Evolutionary conservation across 2,329 filamentous ascomycete species (phyloP).

Genomic region (Penicillium sp.): DNA sequence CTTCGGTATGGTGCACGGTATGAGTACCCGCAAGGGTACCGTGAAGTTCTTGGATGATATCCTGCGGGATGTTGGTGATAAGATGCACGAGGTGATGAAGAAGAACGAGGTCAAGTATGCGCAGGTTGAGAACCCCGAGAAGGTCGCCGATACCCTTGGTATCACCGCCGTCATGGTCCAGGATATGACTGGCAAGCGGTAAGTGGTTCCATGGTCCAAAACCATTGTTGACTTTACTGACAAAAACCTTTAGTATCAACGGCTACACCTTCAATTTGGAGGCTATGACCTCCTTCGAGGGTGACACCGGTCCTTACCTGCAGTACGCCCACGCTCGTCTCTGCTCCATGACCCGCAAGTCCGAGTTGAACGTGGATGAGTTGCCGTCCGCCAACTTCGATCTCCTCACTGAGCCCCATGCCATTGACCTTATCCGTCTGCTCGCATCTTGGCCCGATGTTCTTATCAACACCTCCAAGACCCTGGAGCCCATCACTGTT

Average conservation of each 20-base stretch:
- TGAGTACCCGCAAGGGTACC: conserved; percentile 66
- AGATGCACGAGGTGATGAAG: conserved; percentile 97
- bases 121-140: conserved; percentile 80
- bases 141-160: conserved; percentile 81
- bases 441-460: conserved; percentile 67
- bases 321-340: conserved; percentile 65
- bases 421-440: conserved; percentile 60
- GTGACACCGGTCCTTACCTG: conserved; percentile 65
- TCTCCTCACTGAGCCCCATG: conserved; percentile 62
- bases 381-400: conserved; percentile 58
- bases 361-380: conserved; percentile 48
- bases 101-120: conserved; percentile 87
- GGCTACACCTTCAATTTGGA: conserved; percentile 67
- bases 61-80: conserved; percentile 76
- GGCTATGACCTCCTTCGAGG: conserved; percentile 66
- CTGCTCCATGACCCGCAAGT: conserved; percentile 60
- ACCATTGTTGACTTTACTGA: conserved; percentile 33
- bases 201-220: conserved; percentile 26
- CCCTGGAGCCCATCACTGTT: conserved; percentile 67
- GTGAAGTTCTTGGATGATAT: conserved; percentile 76
- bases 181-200: conserved; percentile 95
- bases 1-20: conserved; percentile 67
- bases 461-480: conserved; percentile 63
- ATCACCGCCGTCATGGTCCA: conserved; percentile 97
- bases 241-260: conserved; percentile 51